Evolutionary conservation across 169 alveolate species (phyloP).

Genomic region (Plasmodium relictum): DNA sequence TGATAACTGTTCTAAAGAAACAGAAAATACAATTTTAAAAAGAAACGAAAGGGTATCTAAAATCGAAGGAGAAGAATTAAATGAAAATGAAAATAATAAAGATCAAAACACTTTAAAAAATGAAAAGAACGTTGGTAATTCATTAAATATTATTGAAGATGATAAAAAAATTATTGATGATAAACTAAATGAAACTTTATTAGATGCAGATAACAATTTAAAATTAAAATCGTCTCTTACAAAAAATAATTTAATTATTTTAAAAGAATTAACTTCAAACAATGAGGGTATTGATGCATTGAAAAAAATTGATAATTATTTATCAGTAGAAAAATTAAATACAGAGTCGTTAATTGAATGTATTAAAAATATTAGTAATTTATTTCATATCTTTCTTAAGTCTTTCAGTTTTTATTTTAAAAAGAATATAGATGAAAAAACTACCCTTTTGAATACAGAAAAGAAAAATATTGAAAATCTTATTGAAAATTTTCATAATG

Average conservation of each 20-base stretch:
- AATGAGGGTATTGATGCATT: conserved; percentile 1
- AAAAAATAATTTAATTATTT: not conserved
- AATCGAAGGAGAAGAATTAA: too few species aligned
- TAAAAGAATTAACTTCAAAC: conserved; percentile 5
- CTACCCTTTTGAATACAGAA: not conserved
- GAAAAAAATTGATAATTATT: not conserved
- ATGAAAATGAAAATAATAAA: too few species aligned
- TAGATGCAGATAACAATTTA: not conserved
- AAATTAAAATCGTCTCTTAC: not conserved
- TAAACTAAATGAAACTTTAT: not conserved
- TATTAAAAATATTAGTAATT: conserved; percentile 14
- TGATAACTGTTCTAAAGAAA: too few species aligned
- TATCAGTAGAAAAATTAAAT: not conserved
- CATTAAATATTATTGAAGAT: too few species aligned
- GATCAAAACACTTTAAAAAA: too few species aligned
- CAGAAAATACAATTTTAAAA: too few species aligned
- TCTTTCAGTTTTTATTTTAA: not conserved
- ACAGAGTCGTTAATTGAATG: conserved; percentile 8
- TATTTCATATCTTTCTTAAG: conserved; percentile 23
- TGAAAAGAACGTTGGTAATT: too few species aligned
- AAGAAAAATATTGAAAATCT: not conserved
- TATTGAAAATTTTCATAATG: conserved; percentile 7
- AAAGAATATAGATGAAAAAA: conserved; percentile 24
- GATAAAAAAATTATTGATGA: too few species aligned
- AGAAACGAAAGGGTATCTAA: too few species aligned